Evolutionary conservation across 768 basidiomycete genomes (phyloP).

Genomic region (Mycena vulgaris): DNA sequence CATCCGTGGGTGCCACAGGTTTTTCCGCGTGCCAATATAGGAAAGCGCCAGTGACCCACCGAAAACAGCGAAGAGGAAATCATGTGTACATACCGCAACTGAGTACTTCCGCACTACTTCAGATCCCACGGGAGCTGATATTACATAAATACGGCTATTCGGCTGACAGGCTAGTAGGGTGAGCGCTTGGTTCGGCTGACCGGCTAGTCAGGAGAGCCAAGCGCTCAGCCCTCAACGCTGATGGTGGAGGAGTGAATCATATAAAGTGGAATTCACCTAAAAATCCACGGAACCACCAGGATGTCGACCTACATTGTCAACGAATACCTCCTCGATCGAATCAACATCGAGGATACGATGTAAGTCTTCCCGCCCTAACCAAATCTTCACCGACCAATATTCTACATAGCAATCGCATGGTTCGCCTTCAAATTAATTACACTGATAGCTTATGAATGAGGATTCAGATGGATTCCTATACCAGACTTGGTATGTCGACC

Average conservation of each 20-base stretch:
- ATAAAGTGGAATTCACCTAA: no score
- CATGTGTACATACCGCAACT: no score
- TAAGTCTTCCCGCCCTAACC: neutral
- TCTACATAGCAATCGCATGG: neutral
- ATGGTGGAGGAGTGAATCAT: no score
- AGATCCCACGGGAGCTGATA: neutral
- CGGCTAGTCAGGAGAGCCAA: neutral
- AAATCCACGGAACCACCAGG: neutral
- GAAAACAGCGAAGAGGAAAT: no score
- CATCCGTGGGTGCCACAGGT: no score
- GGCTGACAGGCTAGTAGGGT: neutral
- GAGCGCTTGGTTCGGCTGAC: no score
- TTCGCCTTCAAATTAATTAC: neutral
- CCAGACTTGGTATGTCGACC: constrained; percentile 14
- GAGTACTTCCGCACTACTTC: no score
- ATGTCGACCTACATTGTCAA: constrained; percentile 11
- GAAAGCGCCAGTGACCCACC: no score
- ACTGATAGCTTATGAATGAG: neutral
- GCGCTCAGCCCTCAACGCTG: no score
- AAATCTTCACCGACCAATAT: neutral
- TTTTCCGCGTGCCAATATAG: no score
- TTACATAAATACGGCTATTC: neutral
- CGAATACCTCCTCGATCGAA: constrained; percentile 20
- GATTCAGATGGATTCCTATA: neutral
- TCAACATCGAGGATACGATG: constrained; percentile 19